Evolutionary conservation across 192 early-diverging fungal species (phyloP).

Genomic region (Gryganskiella cystojenkinii): DNA sequence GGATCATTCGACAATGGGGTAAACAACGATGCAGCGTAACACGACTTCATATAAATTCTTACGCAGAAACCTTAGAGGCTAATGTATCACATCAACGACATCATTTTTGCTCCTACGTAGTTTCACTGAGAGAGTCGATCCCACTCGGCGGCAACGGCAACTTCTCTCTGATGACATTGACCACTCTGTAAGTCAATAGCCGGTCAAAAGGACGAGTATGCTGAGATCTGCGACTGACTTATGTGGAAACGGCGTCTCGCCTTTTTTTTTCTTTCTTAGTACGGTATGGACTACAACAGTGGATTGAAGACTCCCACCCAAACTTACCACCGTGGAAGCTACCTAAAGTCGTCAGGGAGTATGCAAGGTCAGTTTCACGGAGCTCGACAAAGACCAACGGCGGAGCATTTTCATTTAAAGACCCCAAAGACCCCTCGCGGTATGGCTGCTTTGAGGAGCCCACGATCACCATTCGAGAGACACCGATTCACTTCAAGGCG

Average conservation of each 20-base stretch:
- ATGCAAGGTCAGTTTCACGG: background rate
- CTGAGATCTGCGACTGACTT: no score
- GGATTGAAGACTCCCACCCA: no score
- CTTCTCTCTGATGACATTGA: no score
- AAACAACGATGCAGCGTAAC: background rate
- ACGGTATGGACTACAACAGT: no score
- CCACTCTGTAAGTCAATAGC: no score
- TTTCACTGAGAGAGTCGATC: no score
- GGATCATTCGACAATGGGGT: conserved; percentile 1
- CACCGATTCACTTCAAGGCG: conserved; percentile 19
- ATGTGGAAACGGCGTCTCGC: no score
- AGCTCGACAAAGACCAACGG: conserved; percentile 1
- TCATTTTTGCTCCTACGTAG: no score
- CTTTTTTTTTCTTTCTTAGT: no score
- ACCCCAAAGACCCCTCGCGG: conserved; percentile 17
- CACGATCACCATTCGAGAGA: conserved; percentile 34
- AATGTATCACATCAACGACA: background rate
- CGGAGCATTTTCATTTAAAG: conserved; percentile 14
- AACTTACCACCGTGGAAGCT: background rate
- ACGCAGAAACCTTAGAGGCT: background rate
- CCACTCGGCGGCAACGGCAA: no score
- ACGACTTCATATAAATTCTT: background rate
- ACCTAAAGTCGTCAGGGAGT: background rate
- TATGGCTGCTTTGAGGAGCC: conserved; percentile 6
- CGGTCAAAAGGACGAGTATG: no score